Conservation (phyloP, 2,329 filamentous ascomycete genomes). For the Tolypocladium album region DNA sequence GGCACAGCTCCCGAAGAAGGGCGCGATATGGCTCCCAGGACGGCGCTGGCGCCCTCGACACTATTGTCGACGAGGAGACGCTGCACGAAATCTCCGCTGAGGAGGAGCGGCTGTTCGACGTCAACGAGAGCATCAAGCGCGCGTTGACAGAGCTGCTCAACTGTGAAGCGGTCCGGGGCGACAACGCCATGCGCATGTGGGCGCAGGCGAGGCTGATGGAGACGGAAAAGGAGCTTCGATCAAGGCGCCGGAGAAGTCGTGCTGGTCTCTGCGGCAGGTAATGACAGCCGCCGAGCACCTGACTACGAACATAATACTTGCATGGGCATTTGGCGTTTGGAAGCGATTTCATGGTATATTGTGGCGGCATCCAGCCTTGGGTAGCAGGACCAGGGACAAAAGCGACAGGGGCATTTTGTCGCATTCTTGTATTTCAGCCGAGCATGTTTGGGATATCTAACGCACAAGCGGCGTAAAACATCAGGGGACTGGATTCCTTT, state of each 20-base stretch:
- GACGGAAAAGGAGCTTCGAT: slow-evolving; percentile 47
- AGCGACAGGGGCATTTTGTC: neutral
- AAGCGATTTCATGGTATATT: neutral
- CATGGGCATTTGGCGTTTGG: slow-evolving; percentile 2
- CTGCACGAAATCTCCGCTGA: slow-evolving; percentile 38
- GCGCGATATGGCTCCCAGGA: slow-evolving; percentile 15
- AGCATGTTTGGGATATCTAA: neutral
- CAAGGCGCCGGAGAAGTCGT: slow-evolving; percentile 38
- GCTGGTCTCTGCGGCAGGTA: slow-evolving; percentile 17
- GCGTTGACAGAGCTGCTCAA: slow-evolving; percentile 51
- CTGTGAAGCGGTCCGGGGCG: slow-evolving; percentile 41
- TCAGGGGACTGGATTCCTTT: neutral
- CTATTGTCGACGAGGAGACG: slow-evolving; percentile 35
- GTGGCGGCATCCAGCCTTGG: neutral
- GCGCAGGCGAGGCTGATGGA: slow-evolving; percentile 49
- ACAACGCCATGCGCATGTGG: slow-evolving; percentile 43
- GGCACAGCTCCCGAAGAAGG: slow-evolving; percentile 12
- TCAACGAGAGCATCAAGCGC: slow-evolving; percentile 52
- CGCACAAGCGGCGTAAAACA: neutral
- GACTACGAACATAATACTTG: neutral
- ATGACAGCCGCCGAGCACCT: neutral
- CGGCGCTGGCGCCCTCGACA: slow-evolving; percentile 19
- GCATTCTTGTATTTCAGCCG: neutral
- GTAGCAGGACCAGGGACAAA: neutral
- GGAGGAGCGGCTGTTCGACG: slow-evolving; percentile 41